Conservation (phyloP, 805 yeast species). For the Metschnikowia reukaufii region DNA sequence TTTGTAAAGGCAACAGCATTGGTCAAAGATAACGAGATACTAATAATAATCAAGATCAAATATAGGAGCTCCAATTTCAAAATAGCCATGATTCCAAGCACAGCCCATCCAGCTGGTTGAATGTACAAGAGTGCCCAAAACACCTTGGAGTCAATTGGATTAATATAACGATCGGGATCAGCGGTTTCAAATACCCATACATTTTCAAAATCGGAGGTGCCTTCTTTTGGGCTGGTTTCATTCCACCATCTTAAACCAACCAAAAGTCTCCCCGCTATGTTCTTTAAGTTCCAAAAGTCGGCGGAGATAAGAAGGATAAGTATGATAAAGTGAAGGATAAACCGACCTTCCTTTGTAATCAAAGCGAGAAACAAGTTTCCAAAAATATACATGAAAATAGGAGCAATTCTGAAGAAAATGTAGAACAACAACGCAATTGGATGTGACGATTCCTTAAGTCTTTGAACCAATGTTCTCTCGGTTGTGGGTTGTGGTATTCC, state of each 20-base stretch:
- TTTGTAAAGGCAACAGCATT: conserved; percentile 88
- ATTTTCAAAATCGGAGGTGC: conserved; percentile 53
- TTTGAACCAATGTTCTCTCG: conserved; percentile 30
- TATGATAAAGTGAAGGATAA: conserved; percentile 72
- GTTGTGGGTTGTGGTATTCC: conserved; percentile 6
- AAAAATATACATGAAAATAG: conserved; percentile 65
- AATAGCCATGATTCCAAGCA: conserved; percentile 73
- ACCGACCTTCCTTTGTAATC: conserved; percentile 39
- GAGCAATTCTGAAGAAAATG: conserved; percentile 60
- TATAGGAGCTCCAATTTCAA: conserved; percentile 73
- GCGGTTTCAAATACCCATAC: conserved; percentile 90
- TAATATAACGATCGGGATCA: conserved; percentile 67
- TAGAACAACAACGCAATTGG: conserved; percentile 74
- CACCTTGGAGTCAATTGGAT: conserved; percentile 87
- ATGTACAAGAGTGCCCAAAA: conserved; percentile 81
- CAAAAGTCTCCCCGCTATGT: conserved; percentile 82
- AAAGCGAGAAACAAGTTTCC: conserved; percentile 64
- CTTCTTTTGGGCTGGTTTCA: conserved; percentile 46
- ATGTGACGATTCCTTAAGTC: conserved; percentile 69
- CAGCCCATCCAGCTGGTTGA: conserved; percentile 74
- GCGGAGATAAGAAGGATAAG: conserved; percentile 76
- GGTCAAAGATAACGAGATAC: conserved; percentile 69
- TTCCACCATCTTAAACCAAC: conserved; percentile 99
- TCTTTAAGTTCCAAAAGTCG: conserved; percentile 93
- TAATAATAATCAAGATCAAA: conserved; percentile 62